phyloP scores from a whole-genome alignment of 2,329 filamentous ascomycete species.

The Penicillium frequentans region DNA sequence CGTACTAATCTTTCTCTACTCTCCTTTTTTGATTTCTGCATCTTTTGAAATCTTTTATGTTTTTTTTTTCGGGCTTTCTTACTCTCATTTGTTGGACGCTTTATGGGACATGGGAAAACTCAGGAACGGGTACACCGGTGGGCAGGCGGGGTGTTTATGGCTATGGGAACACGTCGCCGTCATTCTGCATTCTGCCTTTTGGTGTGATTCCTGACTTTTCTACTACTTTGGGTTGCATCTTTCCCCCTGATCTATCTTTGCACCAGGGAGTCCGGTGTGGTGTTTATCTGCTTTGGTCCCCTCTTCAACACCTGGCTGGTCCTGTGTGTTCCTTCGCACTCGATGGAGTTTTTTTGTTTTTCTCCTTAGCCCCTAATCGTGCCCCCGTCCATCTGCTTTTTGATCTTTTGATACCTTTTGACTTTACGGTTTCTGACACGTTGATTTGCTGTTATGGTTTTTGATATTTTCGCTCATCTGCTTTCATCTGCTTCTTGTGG shows the following conservation, averaged over 20 bases:
- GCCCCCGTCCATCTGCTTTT: conserved; percentile 29
- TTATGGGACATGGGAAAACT: conserved; percentile 44
- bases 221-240: conserved; percentile 26
- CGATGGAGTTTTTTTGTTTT: conserved; percentile 38
- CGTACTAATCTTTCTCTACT: conserved; percentile 33
- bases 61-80: conserved; percentile 27
- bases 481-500: conserved; percentile 24
- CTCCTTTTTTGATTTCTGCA: conserved; percentile 16
- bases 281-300: conserved; percentile 40
- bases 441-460: conserved; percentile 9
- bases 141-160: conserved; percentile 36
- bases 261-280: conserved; percentile 48
- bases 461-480: conserved; percentile 18
- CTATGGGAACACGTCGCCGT: conserved; percentile 30
- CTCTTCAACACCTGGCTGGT: conserved; percentile 47
- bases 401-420: conserved; percentile 36
- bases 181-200: conserved; percentile 33
- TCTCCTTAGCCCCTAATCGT: conserved; percentile 36
- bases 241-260: conserved; percentile 33
- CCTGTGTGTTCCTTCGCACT: conserved; percentile 47
- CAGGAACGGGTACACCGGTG: conserved; percentile 37
- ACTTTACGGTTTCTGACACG: conserved; percentile 8
- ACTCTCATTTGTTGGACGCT: conserved; percentile 35
- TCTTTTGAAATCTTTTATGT: conserved; percentile 12
- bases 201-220: conserved; percentile 33